Conservation (phyloP, 2,329 filamentous ascomycete genomes). For the Aspergillus aculeatus region DNA sequence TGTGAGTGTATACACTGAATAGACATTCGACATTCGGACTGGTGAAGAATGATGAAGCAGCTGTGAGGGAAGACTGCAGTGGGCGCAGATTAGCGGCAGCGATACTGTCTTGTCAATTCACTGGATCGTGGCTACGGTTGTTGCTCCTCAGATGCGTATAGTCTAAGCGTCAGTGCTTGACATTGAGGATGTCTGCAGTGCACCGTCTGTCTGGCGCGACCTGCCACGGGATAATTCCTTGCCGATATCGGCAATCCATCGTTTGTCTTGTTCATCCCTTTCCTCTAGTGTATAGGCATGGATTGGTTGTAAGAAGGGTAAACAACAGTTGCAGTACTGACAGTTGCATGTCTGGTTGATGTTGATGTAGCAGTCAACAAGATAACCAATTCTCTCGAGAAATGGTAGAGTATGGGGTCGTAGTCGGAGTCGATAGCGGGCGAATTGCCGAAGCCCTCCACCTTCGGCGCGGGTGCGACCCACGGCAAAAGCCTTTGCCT, state of each 20-base stretch:
- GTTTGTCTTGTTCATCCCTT: not conserved
- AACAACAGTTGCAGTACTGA: too few species aligned
- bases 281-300: not conserved
- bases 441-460: slow-evolving; percentile 14
- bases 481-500: slow-evolving; percentile 18
- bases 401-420: not conserved
- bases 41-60: too few species aligned
- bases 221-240: not conserved
- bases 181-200: too few species aligned
- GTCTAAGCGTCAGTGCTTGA: too few species aligned
- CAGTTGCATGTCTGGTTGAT: too few species aligned
- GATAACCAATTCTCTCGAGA: not conserved
- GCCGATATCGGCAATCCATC: not conserved
- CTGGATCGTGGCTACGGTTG: not conserved
- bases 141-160: too few species aligned
- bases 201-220: not conserved
- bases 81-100: not conserved
- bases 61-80: slow-evolving; percentile 13
- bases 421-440: not conserved
- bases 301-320: too few species aligned
- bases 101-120: not conserved
- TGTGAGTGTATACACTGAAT: too few species aligned
- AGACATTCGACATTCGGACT: too few species aligned
- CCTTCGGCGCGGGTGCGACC: slow-evolving; percentile 14
- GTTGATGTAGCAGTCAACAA: too few species aligned